Percentiles rank a stretch among this genome's conserved stretches.
Evolutionary conservation across 345 rosid species (phyloP).

Genomic region (Citrus mangshanensis): DNA sequence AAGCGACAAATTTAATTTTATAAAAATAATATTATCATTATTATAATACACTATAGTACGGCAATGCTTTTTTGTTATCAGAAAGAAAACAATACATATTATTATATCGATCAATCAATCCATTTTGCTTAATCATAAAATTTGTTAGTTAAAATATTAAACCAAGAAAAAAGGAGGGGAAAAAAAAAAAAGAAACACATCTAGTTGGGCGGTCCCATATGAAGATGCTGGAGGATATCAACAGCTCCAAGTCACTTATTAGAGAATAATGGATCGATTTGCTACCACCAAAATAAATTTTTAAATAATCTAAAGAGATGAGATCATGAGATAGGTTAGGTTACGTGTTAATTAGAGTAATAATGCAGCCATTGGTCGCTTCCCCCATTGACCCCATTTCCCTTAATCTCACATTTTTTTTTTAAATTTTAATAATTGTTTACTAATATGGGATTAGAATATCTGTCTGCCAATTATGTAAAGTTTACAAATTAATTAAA

Average conservation of each 20-base stretch:
- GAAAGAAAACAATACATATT: not conserved
- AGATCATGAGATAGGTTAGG: constrained; percentile 27
- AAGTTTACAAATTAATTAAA: not conserved
- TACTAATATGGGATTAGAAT: constrained; percentile 14
- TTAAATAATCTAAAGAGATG: constrained; percentile 19
- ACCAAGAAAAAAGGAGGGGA: too few relatives aligned
- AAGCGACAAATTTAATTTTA: too few relatives aligned
- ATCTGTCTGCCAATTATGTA: constrained; percentile 24
- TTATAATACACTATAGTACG: too few relatives aligned
- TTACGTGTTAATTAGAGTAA: not conserved
- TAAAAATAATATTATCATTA: too few relatives aligned
- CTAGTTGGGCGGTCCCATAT: not conserved
- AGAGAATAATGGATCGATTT: not conserved
- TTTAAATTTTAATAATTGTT: not conserved
- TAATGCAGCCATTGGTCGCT: constrained; percentile 19
- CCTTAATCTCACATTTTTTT: not conserved
- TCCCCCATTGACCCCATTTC: constrained; percentile 23
- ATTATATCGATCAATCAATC: too few relatives aligned
- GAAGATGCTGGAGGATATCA: not conserved
- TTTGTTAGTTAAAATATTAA: too few relatives aligned
- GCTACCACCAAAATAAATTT: not conserved
- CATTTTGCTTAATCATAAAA: too few relatives aligned
- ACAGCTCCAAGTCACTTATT: too few relatives aligned
- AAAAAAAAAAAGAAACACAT: not conserved
- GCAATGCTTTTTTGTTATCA: too few relatives aligned